Conservation (phyloP, 2,329 filamentous ascomycete genomes). For the Lanzia echinophila region DNA sequence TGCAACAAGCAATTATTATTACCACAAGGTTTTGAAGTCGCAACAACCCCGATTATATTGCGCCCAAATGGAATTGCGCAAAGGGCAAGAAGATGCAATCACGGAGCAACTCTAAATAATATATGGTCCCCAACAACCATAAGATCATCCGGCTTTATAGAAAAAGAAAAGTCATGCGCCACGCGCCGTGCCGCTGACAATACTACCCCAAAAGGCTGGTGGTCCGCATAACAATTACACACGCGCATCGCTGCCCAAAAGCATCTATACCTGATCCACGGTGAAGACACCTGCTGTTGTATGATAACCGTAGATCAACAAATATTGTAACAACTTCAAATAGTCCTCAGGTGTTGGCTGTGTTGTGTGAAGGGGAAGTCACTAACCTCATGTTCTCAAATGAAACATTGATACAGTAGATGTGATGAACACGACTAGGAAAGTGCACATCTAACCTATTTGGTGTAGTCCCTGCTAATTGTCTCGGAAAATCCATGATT, state of each 20-base stretch:
- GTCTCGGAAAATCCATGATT: constrained; percentile 4
- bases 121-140: background rate
- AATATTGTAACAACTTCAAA: background rate
- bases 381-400: background rate
- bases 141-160: constrained; percentile 3
- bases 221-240: constrained; percentile 13
- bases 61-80: too few species aligned
- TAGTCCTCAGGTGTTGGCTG: background rate
- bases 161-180: constrained; percentile 16
- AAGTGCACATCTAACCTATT: background rate
- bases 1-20: too few species aligned
- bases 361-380: background rate
- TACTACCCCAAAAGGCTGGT: constrained; percentile 15
- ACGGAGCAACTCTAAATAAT: too few species aligned
- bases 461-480: background rate
- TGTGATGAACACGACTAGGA: constrained; percentile 1
- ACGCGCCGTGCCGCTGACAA: constrained; percentile 21
- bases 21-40: too few species aligned
- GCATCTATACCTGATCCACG: constrained; percentile 23
- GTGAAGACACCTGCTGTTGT: constrained; percentile 10
- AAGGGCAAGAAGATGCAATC: too few species aligned
- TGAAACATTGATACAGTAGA: background rate
- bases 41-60: too few species aligned
- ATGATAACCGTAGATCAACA: constrained; percentile 4
- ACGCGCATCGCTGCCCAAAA: constrained; percentile 26